A percentile compares a stretch with the other conserved stretches of the same genome.
phyloP scores from a whole-genome alignment of 257 asterid species.

The Euphrasia confusa region DNA sequence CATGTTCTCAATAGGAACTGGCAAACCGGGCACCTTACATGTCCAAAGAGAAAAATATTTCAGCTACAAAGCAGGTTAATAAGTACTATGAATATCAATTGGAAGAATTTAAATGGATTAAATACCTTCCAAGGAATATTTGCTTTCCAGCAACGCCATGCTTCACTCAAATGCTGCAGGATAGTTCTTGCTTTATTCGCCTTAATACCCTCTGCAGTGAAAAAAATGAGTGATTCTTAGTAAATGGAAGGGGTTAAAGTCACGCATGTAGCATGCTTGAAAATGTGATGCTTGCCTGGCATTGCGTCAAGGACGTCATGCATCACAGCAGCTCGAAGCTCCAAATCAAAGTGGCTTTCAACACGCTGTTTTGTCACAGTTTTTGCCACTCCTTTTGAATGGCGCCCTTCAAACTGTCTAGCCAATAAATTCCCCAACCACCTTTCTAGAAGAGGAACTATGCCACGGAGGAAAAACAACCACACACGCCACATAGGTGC shows the following conservation, averaged over 20 bases:
- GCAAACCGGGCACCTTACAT: slow-evolving; percentile 81
- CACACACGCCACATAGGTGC: slow-evolving; percentile 99
- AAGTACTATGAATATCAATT: not conserved
- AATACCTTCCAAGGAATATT: slow-evolving; percentile 97
- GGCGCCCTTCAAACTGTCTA: slow-evolving; percentile 96
- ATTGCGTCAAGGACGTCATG: slow-evolving; percentile 99
- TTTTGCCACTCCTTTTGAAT: slow-evolving; percentile 98
- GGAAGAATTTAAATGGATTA: slow-evolving; percentile 4
- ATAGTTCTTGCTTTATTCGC: slow-evolving; percentile 96
- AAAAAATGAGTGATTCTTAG: slow-evolving; percentile 15
- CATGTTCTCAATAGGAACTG: slow-evolving; percentile 99
- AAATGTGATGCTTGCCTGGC: slow-evolving; percentile 56
- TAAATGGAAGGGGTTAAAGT: not conserved
- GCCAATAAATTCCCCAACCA: slow-evolving; percentile 98
- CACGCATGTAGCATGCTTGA: not conserved
- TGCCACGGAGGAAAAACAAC: slow-evolving; percentile 98
- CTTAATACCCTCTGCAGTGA: slow-evolving; percentile 84
- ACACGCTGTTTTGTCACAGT: slow-evolving; percentile 99
- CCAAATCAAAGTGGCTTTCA: slow-evolving; percentile 97
- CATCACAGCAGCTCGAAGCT: slow-evolving; percentile 99
- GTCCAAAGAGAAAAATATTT: slow-evolving; percentile 19
- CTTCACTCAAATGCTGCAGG: slow-evolving; percentile 96
- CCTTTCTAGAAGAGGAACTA: slow-evolving; percentile 95
- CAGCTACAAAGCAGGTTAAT: slow-evolving; percentile 1
- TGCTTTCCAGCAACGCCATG: slow-evolving; percentile 99